Percentiles rank a stretch among this genome's conserved stretches.
phyloP scores from a whole-genome alignment of 2,329 filamentous ascomycete species.

The Penicillium oxalicum region DNA sequence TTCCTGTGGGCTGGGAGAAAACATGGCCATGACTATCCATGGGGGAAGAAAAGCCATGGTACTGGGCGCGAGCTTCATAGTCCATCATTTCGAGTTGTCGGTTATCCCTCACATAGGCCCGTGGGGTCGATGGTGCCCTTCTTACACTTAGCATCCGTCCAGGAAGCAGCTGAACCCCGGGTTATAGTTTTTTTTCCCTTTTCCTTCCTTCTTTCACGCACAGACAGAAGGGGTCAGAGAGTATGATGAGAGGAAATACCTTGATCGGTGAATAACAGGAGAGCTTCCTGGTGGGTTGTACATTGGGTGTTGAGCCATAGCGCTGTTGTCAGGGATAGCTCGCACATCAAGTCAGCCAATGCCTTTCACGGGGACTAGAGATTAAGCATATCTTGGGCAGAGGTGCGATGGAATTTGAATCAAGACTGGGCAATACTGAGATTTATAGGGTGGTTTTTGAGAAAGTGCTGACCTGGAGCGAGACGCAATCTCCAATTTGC shows the following conservation, averaged over 20 bases:
- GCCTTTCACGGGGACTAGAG: not conserved
- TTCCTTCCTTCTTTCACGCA: constrained; percentile 8
- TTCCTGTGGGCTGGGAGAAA: constrained; percentile 22
- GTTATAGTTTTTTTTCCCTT: constrained; percentile 5
- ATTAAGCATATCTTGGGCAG: not conserved
- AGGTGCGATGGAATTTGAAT: too few relatives aligned
- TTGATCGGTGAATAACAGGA: constrained; percentile 34
- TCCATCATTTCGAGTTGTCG: constrained; percentile 24
- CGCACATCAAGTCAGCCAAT: constrained; percentile 20
- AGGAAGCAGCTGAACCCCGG: not conserved
- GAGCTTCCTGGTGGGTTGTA: constrained; percentile 25
- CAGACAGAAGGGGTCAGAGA: constrained; percentile 3
- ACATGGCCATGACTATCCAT: constrained; percentile 25
- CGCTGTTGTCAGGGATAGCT: constrained; percentile 8
- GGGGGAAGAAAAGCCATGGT: constrained; percentile 24
- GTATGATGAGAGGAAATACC: constrained; percentile 23
- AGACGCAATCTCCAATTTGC: constrained; percentile 29
- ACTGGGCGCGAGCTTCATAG: constrained; percentile 28
- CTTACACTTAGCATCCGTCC: constrained; percentile 24
- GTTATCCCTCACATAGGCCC: constrained; percentile 26
- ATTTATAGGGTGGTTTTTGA: constrained; percentile 7
- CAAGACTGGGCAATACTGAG: not conserved
- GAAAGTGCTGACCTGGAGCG: constrained; percentile 31
- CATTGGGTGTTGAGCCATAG: constrained; percentile 27
- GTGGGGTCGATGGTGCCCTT: constrained; percentile 26